phyloP scores from a whole-genome alignment of 768 basidiomycete species.

The Postia placenta region DNA sequence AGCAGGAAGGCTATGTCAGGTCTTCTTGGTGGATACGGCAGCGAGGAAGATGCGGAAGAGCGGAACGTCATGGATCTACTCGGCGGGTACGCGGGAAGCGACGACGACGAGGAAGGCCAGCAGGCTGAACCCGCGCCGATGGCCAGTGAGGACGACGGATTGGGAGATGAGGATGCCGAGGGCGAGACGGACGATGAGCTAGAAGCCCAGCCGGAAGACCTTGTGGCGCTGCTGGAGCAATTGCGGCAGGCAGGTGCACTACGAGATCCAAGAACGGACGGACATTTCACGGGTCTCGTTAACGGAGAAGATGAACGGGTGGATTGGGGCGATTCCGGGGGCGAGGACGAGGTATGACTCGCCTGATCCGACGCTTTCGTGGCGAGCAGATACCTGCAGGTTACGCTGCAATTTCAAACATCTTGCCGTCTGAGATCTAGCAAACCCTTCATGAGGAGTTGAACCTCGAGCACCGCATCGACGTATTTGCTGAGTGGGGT shows the following conservation, averaged over 20 bases:
- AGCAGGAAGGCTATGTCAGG: slow-evolving; percentile 51
- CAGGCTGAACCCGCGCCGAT: neutral
- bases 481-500: slow-evolving; percentile 66
- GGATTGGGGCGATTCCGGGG: slow-evolving; percentile 48
- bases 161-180: slow-evolving; percentile 29
- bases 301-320: slow-evolving; percentile 37
- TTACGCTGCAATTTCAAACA: slow-evolving; percentile 30
- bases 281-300: slow-evolving; percentile 16
- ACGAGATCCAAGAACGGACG: slow-evolving; percentile 14
- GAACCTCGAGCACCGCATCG: slow-evolving; percentile 75
- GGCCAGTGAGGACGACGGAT: slow-evolving; percentile 22
- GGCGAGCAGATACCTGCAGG: neutral
- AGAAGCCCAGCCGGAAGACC: slow-evolving; percentile 31
- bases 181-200: slow-evolving; percentile 26
- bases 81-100: slow-evolving; percentile 48
- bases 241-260: slow-evolving; percentile 31
- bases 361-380: slow-evolving; percentile 2
- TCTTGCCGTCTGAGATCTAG: slow-evolving; percentile 75
- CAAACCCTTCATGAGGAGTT: slow-evolving; percentile 78
- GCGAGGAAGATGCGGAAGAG: slow-evolving; percentile 33
- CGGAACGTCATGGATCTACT: slow-evolving; percentile 33
- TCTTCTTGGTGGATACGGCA: slow-evolving; percentile 58
- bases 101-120: slow-evolving; percentile 20
- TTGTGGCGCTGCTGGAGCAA: slow-evolving; percentile 36
- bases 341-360: slow-evolving; percentile 17